phyloP scores from a whole-genome alignment of 352 stramenopile species.

The Peronospora farinosa region DNA sequence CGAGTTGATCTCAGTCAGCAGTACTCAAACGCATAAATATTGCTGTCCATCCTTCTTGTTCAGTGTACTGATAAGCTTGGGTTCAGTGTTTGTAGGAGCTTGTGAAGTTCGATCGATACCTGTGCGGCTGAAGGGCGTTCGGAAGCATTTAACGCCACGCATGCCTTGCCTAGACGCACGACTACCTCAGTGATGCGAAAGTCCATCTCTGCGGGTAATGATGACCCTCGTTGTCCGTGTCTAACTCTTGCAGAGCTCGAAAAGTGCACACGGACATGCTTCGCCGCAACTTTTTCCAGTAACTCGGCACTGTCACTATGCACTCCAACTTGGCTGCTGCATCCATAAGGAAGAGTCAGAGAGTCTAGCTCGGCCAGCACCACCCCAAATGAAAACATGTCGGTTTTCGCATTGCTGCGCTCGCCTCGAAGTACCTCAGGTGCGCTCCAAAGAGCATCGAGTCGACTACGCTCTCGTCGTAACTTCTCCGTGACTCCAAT shows the following conservation, averaged over 20 bases:
- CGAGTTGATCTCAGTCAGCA: too few species aligned
- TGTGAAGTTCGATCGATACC: constrained; percentile 35
- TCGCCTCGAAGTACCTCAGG: constrained; percentile 48
- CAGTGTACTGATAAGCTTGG: constrained; percentile 2
- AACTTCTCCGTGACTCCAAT: constrained; percentile 15
- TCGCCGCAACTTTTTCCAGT: constrained; percentile 33
- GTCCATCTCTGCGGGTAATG: constrained; percentile 12
- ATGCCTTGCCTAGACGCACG: constrained; percentile 35
- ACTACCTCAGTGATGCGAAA: constrained; percentile 13
- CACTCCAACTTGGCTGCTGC: constrained; percentile 9
- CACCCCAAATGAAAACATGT: constrained; percentile 57
- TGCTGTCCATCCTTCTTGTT: constrained; percentile 8
- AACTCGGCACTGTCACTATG: constrained; percentile 20
- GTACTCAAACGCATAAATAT: too few species aligned
- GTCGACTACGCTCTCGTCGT: constrained; percentile 12
- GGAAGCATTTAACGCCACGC: constrained; percentile 38
- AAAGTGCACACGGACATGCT: constrained; percentile 26
- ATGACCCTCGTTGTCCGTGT: constrained; percentile 12
- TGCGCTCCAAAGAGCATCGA: constrained; percentile 29
- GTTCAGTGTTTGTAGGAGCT: constrained; percentile 16
- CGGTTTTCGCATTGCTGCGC: constrained; percentile 36
- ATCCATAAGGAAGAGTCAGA: constrained; percentile 16
- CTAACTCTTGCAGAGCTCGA: constrained; percentile 11
- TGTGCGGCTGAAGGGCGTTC: constrained; percentile 37
- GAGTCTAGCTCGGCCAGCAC: constrained; percentile 50